These are phyloP conservation scores for Vaccinium darrowii DNA, from an alignment of 148 eudicot species.

Conservation along the genomic window DNA sequence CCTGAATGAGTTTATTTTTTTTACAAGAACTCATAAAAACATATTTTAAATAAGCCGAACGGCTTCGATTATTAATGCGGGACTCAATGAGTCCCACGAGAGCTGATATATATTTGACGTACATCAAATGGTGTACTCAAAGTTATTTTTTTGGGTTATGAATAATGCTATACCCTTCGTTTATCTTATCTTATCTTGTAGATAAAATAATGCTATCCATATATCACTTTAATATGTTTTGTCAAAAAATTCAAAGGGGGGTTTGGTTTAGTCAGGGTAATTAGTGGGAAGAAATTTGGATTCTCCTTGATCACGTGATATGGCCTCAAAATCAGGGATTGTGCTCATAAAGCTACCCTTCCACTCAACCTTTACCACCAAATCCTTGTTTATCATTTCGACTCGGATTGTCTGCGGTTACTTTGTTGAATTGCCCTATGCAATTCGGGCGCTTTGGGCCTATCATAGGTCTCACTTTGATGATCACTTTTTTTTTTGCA, in stretches of 20 bases:
- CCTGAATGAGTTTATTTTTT: no score
- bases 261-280: background rate
- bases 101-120: no score
- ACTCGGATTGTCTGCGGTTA: background rate
- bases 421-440: background rate
- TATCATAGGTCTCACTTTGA: background rate
- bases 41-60: no score
- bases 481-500: background rate
- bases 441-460: background rate
- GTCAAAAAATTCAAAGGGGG: background rate
- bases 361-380: constrained; percentile 3
- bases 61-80: no score
- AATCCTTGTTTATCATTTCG: background rate
- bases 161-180: no score
- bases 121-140: no score
- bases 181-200: background rate
- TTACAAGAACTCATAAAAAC: no score
- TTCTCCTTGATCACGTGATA: constrained; percentile 32
- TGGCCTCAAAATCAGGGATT: constrained; percentile 38
- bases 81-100: no score
- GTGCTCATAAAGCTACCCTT: constrained; percentile 23
- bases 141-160: no score
- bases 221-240: background rate
- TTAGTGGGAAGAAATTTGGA: constrained; percentile 15
- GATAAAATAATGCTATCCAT: background rate